Evolutionary conservation across 345 rosid species (phyloP).

Genomic region (Noccaea bulbosa): DNA sequence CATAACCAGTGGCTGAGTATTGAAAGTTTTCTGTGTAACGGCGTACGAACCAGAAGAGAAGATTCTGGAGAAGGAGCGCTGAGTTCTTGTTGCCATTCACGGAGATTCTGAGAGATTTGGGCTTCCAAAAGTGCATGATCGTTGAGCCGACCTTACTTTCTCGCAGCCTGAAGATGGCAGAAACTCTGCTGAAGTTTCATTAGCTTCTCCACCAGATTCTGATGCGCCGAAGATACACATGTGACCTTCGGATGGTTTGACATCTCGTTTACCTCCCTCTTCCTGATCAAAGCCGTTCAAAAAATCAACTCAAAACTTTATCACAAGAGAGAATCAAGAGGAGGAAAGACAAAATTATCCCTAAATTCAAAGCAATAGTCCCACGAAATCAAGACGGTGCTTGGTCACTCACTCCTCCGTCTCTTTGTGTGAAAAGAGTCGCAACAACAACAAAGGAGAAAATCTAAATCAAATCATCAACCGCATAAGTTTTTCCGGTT

Average conservation of each 20-base stretch:
- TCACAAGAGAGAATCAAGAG: no score
- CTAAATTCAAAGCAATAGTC: not conserved
- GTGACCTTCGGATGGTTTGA: constrained; percentile 52
- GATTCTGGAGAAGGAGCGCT: constrained; percentile 64
- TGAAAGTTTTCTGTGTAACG: not conserved
- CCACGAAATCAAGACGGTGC: constrained; percentile 1
- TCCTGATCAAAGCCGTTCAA: constrained; percentile 6
- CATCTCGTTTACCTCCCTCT: constrained; percentile 40
- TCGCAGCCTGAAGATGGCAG: constrained; percentile 62
- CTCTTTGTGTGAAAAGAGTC: not conserved
- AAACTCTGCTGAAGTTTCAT: constrained; percentile 64
- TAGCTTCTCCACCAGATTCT: constrained; percentile 59
- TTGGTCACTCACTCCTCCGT: no score
- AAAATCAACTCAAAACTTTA: not conserved
- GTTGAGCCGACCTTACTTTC: constrained; percentile 56
- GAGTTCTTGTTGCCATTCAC: constrained; percentile 81
- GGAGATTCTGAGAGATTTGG: constrained; percentile 65
- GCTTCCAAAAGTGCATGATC: constrained; percentile 67
- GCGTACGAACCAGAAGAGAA: constrained; percentile 59
- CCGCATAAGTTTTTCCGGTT: not conserved
- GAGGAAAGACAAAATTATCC: no score
- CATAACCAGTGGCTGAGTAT: not conserved
- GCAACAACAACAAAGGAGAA: not conserved
- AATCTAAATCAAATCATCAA: not conserved
- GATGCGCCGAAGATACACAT: constrained; percentile 56